Percentiles rank a stretch among this genome's conserved stretches.
Conservation (phyloP, 2,329 filamentous ascomycete species). For the Fusarium verrucosum region DNA sequence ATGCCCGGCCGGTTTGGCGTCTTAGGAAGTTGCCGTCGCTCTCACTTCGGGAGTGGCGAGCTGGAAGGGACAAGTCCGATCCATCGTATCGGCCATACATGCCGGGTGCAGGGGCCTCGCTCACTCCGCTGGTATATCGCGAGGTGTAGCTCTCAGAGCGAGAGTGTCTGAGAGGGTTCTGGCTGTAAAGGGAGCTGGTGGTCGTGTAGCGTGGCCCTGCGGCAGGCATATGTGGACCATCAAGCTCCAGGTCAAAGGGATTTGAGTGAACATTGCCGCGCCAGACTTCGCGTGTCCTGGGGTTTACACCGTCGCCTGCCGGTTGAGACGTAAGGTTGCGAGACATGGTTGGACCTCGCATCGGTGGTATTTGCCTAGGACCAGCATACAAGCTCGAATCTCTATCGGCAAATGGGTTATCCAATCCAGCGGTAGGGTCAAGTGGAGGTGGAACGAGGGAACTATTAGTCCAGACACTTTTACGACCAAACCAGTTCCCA, state of each 20-base stretch:
- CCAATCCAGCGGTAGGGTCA: slow-evolving; percentile 39
- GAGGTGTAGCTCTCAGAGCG: slow-evolving; percentile 49
- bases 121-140: slow-evolving; percentile 63
- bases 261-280: slow-evolving; percentile 70
- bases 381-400: slow-evolving; percentile 53
- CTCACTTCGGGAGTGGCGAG: slow-evolving; percentile 32
- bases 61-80: slow-evolving; percentile 21
- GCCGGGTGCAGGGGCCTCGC: slow-evolving; percentile 43
- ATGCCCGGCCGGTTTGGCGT: slow-evolving; percentile 21
- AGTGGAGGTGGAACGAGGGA: slow-evolving; percentile 53
- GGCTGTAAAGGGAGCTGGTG: slow-evolving; percentile 42
- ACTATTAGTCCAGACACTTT: slow-evolving; percentile 52
- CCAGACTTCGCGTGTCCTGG: slow-evolving; percentile 50
- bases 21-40: slow-evolving; percentile 24
- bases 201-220: slow-evolving; percentile 33
- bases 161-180: slow-evolving; percentile 55
- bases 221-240: slow-evolving; percentile 36
- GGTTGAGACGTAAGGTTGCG: slow-evolving; percentile 42
- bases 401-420: slow-evolving; percentile 59
- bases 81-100: slow-evolving; percentile 28
- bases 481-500: slow-evolving; percentile 52
- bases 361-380: slow-evolving; percentile 45
- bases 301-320: slow-evolving; percentile 45
- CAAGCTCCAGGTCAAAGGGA: slow-evolving; percentile 69
- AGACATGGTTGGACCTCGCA: slow-evolving; percentile 57